These are phyloP conservation scores for Antitrichia curtipendula DNA, from an alignment of 225 moss, liverwort and hornwort genomes.

Conservation along the genomic window DNA sequence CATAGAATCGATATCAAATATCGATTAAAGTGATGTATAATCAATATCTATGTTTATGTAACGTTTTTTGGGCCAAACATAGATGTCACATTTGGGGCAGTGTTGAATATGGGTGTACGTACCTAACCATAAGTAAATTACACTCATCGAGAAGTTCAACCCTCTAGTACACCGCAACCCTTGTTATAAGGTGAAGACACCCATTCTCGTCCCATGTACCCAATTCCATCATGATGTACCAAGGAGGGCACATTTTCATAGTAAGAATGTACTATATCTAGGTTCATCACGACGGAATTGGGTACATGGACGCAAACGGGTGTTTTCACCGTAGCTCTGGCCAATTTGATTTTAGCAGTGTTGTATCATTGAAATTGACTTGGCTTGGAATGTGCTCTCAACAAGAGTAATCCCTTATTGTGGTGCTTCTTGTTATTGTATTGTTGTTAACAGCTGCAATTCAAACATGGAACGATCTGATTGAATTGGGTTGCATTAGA, in stretches of 20 bases:
- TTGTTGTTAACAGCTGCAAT: slow-evolving; percentile 18
- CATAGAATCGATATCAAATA: too few relatives aligned
- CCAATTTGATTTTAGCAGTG: background rate
- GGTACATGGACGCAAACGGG: too few relatives aligned
- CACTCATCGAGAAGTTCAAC: background rate
- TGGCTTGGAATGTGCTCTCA: background rate
- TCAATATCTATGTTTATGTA: background rate
- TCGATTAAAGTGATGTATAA: too few relatives aligned
- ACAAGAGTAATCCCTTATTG: background rate
- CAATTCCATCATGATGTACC: too few relatives aligned
- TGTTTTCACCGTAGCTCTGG: too few relatives aligned
- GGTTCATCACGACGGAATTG: too few relatives aligned
- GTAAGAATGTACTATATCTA: too few relatives aligned
- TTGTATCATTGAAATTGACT: background rate
- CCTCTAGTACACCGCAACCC: background rate
- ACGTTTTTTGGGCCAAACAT: rapidly evolving
- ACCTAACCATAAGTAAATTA: background rate
- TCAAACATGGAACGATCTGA: slow-evolving; percentile 40
- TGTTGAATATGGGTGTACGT: background rate
- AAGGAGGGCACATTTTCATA: too few relatives aligned
- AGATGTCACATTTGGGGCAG: background rate
- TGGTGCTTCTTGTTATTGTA: background rate
- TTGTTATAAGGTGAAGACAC: too few relatives aligned
- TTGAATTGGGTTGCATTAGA: slow-evolving; percentile 46
- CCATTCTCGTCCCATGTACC: too few relatives aligned